Percentiles rank a stretch among this genome's conserved stretches.
phyloP scores from a whole-genome alignment of 768 basidiomycete species.

The Mycena sanguinolenta region DNA sequence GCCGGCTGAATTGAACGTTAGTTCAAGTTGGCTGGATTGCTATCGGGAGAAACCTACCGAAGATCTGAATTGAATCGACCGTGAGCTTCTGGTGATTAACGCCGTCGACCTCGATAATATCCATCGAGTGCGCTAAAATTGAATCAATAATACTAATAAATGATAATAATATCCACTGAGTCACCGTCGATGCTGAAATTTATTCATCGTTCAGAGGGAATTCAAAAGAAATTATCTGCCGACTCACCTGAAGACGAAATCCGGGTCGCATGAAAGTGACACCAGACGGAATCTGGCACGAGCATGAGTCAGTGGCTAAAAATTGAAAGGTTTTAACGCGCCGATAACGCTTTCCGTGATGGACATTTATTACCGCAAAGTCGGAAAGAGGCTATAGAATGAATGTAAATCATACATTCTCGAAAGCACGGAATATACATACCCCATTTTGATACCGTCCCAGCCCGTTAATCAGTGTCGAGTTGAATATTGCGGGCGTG shows the following conservation, averaged over 20 bases:
- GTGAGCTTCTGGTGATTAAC: conserved; percentile 51
- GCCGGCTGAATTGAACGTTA: conserved; percentile 35
- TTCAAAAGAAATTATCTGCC: not conserved
- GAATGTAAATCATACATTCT: not conserved
- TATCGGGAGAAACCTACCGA: conserved; percentile 36
- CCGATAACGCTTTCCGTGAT: conserved; percentile 28
- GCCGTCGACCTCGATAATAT: conserved; percentile 45
- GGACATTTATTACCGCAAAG: conserved; percentile 55
- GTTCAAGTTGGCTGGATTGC: not conserved
- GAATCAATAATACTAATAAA: too few species aligned
- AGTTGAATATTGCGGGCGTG: not conserved
- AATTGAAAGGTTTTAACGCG: not conserved
- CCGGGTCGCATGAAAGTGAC: conserved; percentile 60
- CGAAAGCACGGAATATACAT: not conserved
- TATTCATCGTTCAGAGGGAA: too few species aligned
- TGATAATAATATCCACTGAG: not conserved
- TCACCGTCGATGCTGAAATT: not conserved
- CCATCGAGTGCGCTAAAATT: not conserved
- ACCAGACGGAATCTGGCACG: conserved; percentile 57
- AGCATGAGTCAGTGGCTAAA: not conserved
- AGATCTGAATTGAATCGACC: conserved; percentile 55
- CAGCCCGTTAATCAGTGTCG: conserved; percentile 56
- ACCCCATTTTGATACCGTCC: conserved; percentile 57
- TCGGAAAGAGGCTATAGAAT: conserved; percentile 42
- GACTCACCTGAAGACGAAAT: conserved; percentile 41